Evolutionary conservation across 2,329 filamentous ascomycete species (phyloP).

Genomic region (Venturia oleaginea): DNA sequence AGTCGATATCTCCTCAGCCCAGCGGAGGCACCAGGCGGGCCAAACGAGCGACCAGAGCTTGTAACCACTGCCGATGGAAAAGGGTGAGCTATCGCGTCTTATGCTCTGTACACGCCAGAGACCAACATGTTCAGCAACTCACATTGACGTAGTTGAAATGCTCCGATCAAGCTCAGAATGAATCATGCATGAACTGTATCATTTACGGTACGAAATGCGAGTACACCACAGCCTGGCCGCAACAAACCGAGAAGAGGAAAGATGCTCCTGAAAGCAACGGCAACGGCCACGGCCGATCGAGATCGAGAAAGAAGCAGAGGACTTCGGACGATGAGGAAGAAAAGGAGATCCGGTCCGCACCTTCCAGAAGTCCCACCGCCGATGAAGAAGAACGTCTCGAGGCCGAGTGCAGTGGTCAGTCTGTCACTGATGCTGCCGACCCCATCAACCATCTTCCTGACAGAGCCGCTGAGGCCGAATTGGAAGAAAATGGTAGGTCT

Average conservation of each 20-base stretch:
- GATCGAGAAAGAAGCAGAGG: neutral
- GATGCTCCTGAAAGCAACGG: neutral
- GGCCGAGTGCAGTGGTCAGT: neutral
- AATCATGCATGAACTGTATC: constrained; percentile 12
- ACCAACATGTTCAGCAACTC: neutral
- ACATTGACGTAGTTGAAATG: constrained; percentile 6
- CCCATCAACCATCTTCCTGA: neutral
- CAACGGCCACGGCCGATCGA: neutral
- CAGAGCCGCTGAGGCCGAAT: neutral
- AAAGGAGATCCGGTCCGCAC: neutral
- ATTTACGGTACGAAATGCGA: constrained; percentile 11
- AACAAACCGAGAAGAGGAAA: neutral
- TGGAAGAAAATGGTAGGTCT: neutral
- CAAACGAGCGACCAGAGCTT: constrained; percentile 11
- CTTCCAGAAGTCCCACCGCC: neutral
- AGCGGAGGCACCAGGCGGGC: neutral
- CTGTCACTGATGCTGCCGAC: constrained; percentile 2
- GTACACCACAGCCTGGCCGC: constrained; percentile 7
- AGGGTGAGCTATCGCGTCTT: neutral
- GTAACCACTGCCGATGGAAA: constrained; percentile 11
- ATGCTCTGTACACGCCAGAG: neutral
- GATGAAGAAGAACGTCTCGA: constrained; percentile 1
- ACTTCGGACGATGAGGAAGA: neutral
- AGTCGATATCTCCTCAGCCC: neutral
- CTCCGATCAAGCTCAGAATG: constrained; percentile 9